Base-by-base conservation (phyloP, 345 rosid species). In the Acer campestre region DNA sequence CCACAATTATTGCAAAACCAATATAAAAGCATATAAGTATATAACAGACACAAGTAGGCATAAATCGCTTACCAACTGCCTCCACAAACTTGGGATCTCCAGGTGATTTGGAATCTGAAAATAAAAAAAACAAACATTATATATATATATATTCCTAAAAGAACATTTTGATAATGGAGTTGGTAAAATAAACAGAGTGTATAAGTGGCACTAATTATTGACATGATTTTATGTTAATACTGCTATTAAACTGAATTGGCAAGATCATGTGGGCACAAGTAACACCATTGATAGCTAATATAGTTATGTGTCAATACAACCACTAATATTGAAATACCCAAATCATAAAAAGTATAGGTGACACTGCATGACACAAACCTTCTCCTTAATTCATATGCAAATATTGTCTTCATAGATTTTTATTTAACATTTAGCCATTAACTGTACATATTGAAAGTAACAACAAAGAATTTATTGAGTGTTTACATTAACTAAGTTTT, bases 31-130 rank as follows among this genome's bases (percentile, higher is more conserved):
- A 61, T 61, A 61, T 64, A 65, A 18, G 68, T 29, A 61, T 61
- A 61, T 64, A 17, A 25, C 31, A 48, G 77, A 51, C 68, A 70
- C 44, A 22, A 70, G 46, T 22, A 53, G 59, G 42, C 66, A 49
- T 11, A 64, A 55, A 72, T 75, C 25, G 22, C 89, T 88, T 88
- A 93, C 98, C 98, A 81, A 81, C 89, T 78, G 91, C 89, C 85
- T 96, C 99, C 27, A 88, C 62, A 76, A 88, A 86, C 83, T 83
- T 94, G 77, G 90, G 85, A 80, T 91, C 96, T 77, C 88, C 87
- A 4, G 80, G 80, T 63, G 85, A 79, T 80, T 80, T 95, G 56
- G 88, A 85, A 81, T 88, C 98, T 92, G 91, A 82, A 84, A 85
- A 81, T 63, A 4, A 35, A 66, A 65, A 67, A 74, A 73, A 58